Evolutionary conservation across 2,329 filamentous ascomycete species (phyloP), one percentile per base, ranked within the genome.

Genomic region (Pseudogymnoascus sp.): DNA sequence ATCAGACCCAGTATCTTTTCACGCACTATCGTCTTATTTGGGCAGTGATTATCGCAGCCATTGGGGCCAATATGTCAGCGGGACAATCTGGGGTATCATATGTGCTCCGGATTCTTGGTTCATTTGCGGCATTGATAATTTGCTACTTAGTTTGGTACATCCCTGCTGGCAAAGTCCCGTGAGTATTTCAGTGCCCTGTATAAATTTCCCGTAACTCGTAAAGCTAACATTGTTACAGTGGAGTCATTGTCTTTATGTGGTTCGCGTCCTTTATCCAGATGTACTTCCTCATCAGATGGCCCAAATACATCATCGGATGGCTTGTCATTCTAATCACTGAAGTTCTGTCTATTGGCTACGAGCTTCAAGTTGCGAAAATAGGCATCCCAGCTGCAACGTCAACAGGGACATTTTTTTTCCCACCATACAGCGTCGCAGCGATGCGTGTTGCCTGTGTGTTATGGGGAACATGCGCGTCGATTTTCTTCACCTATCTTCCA

Each of bases 401-500:
- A 25, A 85, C 82, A 5, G 87, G 88, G 0, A 88, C 91, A 69
- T 78, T 80, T 0, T 88, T 79, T 69, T 78, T 92, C 0, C 88
- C 83, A 0, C 87, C 87, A 0, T 90, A 90, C 68, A 82, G 88
- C 3, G 77, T 91, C 0, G 87, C 85, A 1, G 82, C 81, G 0
- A 86, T 91, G 77, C 82, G 89, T 3, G 77, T 92, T 0, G 87
- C 85, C 1, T 82, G 81, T 0, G 86, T 91, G 1, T 76, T 79
- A 0, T 86, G 78, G 1, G 89, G 89, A 63, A 80, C 88, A 28
- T 77, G 82, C 0, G 82, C 90, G 1, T 87, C 87, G 2, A 90
- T 89, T 72, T 78, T 92, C 68, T 91, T 87, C 86, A 90, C 88
- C 0, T 80, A 90, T 63, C 89, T 91, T 70, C 88, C 88, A 0